Conservation (phyloP, 2,329 filamentous ascomycete species). For the Penicillium sp. region DNA sequence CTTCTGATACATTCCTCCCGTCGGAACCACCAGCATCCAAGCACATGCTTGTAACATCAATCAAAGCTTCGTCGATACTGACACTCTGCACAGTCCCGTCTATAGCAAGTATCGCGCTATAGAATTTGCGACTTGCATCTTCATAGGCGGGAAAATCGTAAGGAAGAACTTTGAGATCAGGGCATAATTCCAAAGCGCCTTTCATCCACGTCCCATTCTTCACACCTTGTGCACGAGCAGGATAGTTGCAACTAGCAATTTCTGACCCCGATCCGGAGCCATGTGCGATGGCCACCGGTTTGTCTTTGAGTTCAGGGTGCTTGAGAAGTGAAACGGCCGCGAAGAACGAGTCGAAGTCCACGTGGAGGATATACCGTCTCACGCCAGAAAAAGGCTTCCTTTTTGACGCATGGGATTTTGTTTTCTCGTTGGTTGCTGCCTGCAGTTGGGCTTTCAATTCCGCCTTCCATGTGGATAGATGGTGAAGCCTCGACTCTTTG, state of each 20-base stretch:
- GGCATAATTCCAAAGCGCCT: slow-evolving; percentile 76
- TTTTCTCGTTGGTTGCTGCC: slow-evolving; percentile 71
- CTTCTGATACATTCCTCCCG: slow-evolving; percentile 65
- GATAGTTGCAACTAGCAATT: slow-evolving; percentile 97
- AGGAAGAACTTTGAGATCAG: slow-evolving; percentile 82
- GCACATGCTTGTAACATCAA: slow-evolving; percentile 77
- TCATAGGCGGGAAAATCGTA: slow-evolving; percentile 97
- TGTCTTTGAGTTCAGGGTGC: slow-evolving; percentile 71
- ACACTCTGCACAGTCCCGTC: slow-evolving; percentile 91
- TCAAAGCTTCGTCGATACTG: slow-evolving; percentile 90
- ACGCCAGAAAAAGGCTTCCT: slow-evolving; percentile 61
- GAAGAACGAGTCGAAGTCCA: slow-evolving; percentile 99
- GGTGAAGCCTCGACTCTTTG: slow-evolving; percentile 89
- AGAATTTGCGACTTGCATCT: slow-evolving; percentile 84
- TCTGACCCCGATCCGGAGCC: slow-evolving; percentile 83
- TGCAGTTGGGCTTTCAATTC: slow-evolving; percentile 89
- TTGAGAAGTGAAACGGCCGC: slow-evolving; percentile 86
- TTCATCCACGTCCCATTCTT: slow-evolving; percentile 99
- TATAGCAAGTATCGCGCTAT: slow-evolving; percentile 75
- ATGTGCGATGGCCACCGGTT: slow-evolving; percentile 87
- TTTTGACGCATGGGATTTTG: slow-evolving; percentile 46
- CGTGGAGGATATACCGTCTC: slow-evolving; percentile 84
- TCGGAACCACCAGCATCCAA: slow-evolving; percentile 66
- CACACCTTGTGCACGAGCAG: slow-evolving; percentile 79
- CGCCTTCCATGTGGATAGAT: slow-evolving; percentile 95